Conservation (phyloP, 768 basidiomycete species). For the Porphyrellus cyaneotinctus region DNA sequence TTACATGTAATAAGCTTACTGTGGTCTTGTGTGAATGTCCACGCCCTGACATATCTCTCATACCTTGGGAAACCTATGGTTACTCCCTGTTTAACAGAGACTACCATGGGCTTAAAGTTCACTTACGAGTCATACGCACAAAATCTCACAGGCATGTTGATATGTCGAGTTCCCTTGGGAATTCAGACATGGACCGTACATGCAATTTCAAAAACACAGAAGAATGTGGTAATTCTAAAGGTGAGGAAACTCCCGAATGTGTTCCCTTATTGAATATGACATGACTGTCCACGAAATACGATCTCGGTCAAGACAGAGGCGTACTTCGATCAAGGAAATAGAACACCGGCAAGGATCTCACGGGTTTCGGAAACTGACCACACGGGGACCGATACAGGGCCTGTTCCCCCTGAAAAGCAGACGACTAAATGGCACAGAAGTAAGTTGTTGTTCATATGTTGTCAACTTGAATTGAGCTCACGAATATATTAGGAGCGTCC, state of each 20-base stretch:
- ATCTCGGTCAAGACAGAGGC: not conserved
- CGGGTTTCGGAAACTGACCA: not conserved
- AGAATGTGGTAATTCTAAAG: not conserved
- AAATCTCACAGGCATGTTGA: conserved; percentile 21
- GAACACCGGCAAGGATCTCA: not conserved
- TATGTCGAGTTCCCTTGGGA: conserved; percentile 2
- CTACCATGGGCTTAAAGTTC: conserved; percentile 70
- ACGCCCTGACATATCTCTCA: not conserved
- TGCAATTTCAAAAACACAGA: not conserved
- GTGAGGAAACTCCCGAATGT: conserved; percentile 4
- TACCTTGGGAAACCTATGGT: not conserved
- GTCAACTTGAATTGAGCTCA: not conserved
- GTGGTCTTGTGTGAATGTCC: not conserved
- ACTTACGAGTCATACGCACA: conserved; percentile 52
- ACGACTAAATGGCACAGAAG: conserved; percentile 4
- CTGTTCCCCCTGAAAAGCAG: not conserved
- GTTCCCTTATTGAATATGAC: not conserved
- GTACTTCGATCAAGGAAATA: not conserved
- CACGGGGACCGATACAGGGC: too few relatives aligned
- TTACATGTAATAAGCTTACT: conserved; percentile 25
- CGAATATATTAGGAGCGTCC: conserved; percentile 1
- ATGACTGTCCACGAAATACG: not conserved
- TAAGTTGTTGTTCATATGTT: conserved; percentile 7
- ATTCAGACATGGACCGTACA: not conserved
- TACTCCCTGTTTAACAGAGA: conserved; percentile 42